Conservation (phyloP, 345 rosid genomes). For the Brassica incana region DNA sequence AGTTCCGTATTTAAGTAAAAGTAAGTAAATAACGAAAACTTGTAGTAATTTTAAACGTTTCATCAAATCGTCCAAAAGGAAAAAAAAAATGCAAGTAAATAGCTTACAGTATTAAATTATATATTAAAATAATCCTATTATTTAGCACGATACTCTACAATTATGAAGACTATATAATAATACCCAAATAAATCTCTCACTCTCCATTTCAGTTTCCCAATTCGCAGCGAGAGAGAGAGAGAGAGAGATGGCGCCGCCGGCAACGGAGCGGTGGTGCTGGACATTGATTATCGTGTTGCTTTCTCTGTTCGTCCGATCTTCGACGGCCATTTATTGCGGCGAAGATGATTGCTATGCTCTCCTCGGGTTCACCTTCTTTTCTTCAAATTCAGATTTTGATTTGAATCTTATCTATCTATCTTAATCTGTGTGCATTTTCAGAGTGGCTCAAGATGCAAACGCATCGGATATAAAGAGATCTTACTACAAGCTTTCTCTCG, state of each 20-base stretch:
- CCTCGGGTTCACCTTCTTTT: constrained; percentile 58
- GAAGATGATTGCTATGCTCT: constrained; percentile 97
- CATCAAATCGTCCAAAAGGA: not conserved
- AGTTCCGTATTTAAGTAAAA: not conserved
- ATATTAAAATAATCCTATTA: constrained; percentile 3
- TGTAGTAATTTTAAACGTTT: not conserved
- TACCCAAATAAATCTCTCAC: not conserved
- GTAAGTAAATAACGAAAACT: not conserved
- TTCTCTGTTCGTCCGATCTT: constrained; percentile 48
- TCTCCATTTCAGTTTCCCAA: constrained; percentile 14
- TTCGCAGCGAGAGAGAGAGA: constrained; percentile 27
- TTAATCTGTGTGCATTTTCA: constrained; percentile 29
- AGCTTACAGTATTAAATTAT: not conserved
- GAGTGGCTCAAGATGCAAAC: constrained; percentile 87
- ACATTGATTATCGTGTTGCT: constrained; percentile 42
- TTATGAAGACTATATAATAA: not conserved
- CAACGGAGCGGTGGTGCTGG: constrained; percentile 50
- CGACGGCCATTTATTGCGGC: constrained; percentile 87
- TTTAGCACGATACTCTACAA: constrained; percentile 25
- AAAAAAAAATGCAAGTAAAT: not conserved
- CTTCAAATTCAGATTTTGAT: not conserved
- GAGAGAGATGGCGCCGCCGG: constrained; percentile 61
- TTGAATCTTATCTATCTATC: not conserved
- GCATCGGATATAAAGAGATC: constrained; percentile 94
- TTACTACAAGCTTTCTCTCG: constrained; percentile 86